Evolutionary conservation across 1,284 basidiomycete species (phyloP).

Genomic region (Heliocybe sulcata): DNA sequence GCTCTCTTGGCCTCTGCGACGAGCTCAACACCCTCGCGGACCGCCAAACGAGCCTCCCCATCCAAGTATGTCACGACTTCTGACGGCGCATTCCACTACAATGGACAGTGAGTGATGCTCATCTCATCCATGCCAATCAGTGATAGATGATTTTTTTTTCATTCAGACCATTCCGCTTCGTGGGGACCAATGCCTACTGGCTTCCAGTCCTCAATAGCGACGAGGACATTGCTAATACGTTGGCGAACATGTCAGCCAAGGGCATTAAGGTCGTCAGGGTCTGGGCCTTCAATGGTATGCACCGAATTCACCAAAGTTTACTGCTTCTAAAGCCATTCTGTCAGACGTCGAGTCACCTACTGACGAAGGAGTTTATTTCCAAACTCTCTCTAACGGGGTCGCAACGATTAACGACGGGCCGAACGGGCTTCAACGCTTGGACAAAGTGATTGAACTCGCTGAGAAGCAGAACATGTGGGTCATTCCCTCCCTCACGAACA

Average conservation of each 20-base stretch:
- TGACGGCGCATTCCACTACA: conserved; percentile 33
- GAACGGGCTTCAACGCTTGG: conserved; percentile 23
- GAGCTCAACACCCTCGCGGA: conserved; percentile 10
- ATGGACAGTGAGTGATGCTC: conserved; percentile 32
- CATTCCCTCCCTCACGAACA: conserved; percentile 24
- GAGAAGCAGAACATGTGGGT: conserved; percentile 20
- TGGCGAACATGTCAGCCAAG: conserved; percentile 17
- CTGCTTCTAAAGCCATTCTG: background rate
- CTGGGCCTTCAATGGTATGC: conserved; percentile 21
- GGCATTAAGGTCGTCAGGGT: conserved; percentile 24
- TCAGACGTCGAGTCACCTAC: conserved; percentile 15
- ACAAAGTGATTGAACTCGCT: conserved; percentile 21
- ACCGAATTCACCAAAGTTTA: background rate
- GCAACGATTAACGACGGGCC: conserved; percentile 21
- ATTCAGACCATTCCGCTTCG: conserved; percentile 41
- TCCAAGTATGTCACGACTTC: conserved; percentile 1
- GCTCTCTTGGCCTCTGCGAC: conserved; percentile 1
- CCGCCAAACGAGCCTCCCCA: background rate
- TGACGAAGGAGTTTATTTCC: conserved; percentile 15
- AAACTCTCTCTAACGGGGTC: conserved; percentile 21
- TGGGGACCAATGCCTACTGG: conserved; percentile 59
- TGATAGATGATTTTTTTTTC: background rate
- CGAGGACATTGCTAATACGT: conserved; percentile 17
- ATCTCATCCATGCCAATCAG: conserved; percentile 3
- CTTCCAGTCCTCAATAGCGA: conserved; percentile 16